These are phyloP conservation scores for Artemisia argyi DNA, from an alignment of 129 eudicot genomes.

Conservation along the genomic window DNA sequence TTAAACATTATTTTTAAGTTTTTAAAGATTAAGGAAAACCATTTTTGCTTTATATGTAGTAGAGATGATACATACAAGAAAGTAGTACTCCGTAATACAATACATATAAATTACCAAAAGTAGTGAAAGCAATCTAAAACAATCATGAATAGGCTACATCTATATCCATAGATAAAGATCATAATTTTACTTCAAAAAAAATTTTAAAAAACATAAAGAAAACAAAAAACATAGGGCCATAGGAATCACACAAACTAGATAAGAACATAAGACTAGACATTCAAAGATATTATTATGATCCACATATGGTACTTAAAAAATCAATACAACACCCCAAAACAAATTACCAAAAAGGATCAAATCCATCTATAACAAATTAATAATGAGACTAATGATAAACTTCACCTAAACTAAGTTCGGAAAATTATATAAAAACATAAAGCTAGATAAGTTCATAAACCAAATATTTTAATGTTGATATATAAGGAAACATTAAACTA, in stretches of 20 bases:
- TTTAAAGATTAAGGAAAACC: too few relatives aligned
- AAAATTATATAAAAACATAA: neutral
- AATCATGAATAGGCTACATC: constrained; percentile 7
- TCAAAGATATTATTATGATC: too few relatives aligned
- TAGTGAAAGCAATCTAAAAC: neutral
- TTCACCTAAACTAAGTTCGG: neutral
- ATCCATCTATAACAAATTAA: neutral
- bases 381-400: neutral
- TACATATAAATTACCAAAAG: neutral
- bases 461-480: constrained; percentile 18
- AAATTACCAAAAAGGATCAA: neutral
- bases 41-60: too few relatives aligned
- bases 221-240: constrained; percentile 4
- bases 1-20: too few relatives aligned
- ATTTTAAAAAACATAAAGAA: neutral
- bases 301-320: too few relatives aligned
- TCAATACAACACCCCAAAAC: neutral
- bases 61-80: too few relatives aligned
- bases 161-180: constrained; percentile 21
- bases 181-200: constrained; percentile 19
- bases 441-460: constrained; percentile 11
- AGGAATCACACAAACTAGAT: constrained; percentile 21
- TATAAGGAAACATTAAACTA: constrained; percentile 30
- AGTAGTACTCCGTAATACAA: too few relatives aligned
- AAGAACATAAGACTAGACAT: neutral